Base-by-base conservation (phyloP, 495 filamentous ascomycete species). In the Penicillium salamii region DNA sequence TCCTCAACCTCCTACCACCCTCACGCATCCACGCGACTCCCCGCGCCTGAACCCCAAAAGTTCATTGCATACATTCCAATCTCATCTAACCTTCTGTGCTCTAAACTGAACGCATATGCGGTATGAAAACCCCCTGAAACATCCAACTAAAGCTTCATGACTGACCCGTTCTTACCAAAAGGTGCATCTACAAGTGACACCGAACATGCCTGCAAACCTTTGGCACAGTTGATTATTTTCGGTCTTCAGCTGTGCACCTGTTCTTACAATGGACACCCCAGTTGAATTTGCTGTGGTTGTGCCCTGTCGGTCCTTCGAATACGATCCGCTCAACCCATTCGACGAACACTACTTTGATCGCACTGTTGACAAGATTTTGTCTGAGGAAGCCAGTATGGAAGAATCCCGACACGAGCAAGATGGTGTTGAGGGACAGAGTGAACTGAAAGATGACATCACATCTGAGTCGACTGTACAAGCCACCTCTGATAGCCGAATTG, bases 331-430 rank as follows among this genome's bases (percentile, higher is more conserved):
- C 45, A 43, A 61, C 20, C 43, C 46, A 1, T 60, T 65, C 29
- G 39, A 55, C 21, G 53, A 57, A 14, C 37, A 54, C 1, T 38
- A 53, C 6, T 41, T 56, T 15, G 46, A 50, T 1, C 50, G 40
- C 9, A 55, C 53, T 1, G 14, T 63, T 8, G 55, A 71, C 6
- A 11, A 45, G 15, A 71, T 69, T 14, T 45, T 71, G 9, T 52
- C 54, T 2, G 60, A 66, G 18, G 55, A 65, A 26, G 44, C 50
- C 5, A 61, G 38, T 29, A 47, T 62, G n/a, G 59, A 67, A 48
- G 46, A 42, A 32, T 54, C 49, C 6, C 43, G 49, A 35, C 41
- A 46, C 15, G 38, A 46, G 17, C 31, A 36, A 41, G 24, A 36
- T 24, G 11, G 15, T n/a, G 14, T 32, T 7, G 18, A n/a, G 6